Percentiles rank a stretch among this genome's conserved stretches.
phyloP scores from a whole-genome alignment of 2,329 filamentous ascomycete genomes.

The Sordariomycetes sp. region DNA sequence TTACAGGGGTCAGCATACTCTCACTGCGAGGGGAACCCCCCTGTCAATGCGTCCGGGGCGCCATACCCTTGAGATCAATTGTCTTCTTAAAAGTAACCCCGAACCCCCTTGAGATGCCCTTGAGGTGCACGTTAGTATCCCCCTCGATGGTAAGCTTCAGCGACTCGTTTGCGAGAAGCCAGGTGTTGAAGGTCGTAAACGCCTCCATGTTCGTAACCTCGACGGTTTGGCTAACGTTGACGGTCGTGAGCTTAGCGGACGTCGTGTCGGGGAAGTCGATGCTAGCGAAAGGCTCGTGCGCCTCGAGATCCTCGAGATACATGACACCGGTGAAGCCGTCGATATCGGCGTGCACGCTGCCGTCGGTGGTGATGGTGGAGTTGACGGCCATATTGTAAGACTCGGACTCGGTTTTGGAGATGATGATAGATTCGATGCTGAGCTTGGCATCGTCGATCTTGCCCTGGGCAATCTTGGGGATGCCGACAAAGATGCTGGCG shows the following conservation, averaged over 20 bases:
- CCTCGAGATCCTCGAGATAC: constrained; percentile 39
- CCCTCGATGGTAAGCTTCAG: constrained; percentile 40
- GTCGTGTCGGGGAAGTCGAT: constrained; percentile 41
- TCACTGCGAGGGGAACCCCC: not conserved
- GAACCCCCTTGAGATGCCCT: constrained; percentile 35
- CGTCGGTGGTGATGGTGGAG: constrained; percentile 41
- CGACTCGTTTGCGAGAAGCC: constrained; percentile 38
- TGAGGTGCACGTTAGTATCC: constrained; percentile 38
- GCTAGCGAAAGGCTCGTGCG: constrained; percentile 36
- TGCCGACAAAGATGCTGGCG: constrained; percentile 40
- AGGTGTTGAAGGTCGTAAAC: constrained; percentile 43
- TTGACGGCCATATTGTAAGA: constrained; percentile 43
- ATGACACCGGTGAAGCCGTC: constrained; percentile 39
- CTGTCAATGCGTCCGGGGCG: not conserved
- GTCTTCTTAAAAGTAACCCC: constrained; percentile 46
- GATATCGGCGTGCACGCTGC: constrained; percentile 39
- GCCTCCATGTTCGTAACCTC: constrained; percentile 34
- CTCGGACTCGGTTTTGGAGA: constrained; percentile 32
- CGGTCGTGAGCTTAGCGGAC: constrained; percentile 32
- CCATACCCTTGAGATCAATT: constrained; percentile 29
- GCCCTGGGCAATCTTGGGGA: constrained; percentile 45
- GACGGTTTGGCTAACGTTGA: constrained; percentile 41
- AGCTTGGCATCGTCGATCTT: constrained; percentile 44
- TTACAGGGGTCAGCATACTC: not conserved
- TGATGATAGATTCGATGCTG: constrained; percentile 36